Percentiles rank a stretch among this genome's conserved stretches.
Evolutionary conservation across 2,329 filamentous ascomycete genomes (phyloP).

Genomic region (Aureobasidium sp.): DNA sequence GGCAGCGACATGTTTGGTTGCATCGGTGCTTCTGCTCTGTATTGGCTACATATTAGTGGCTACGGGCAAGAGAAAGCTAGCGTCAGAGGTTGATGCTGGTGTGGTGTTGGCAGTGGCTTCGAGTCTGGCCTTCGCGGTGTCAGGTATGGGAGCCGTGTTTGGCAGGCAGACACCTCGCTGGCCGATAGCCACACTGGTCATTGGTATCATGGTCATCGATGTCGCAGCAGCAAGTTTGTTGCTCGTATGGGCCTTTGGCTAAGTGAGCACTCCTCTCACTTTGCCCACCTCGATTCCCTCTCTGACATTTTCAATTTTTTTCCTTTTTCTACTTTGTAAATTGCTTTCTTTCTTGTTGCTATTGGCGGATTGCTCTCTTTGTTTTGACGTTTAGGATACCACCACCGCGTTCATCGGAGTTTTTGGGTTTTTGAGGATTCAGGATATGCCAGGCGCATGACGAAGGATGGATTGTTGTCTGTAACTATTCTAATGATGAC

Average conservation of each 20-base stretch:
- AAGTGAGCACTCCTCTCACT: neutral
- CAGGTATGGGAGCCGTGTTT: constrained; percentile 54
- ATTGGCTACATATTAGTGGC: constrained; percentile 59
- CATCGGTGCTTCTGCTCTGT: constrained; percentile 56
- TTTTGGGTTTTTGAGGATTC: neutral
- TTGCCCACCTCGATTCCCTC: neutral
- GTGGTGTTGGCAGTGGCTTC: constrained; percentile 63
- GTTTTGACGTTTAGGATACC: constrained; percentile 5
- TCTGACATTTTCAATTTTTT: neutral
- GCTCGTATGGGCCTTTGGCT: constrained; percentile 41
- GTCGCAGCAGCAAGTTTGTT: constrained; percentile 47
- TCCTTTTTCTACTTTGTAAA: neutral
- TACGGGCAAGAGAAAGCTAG: constrained; percentile 61
- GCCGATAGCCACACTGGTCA: constrained; percentile 40
- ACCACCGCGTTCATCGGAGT: neutral
- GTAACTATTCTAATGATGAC: neutral
- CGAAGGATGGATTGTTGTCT: neutral
- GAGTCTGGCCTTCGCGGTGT: constrained; percentile 57
- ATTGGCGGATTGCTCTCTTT: neutral
- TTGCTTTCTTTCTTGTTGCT: neutral
- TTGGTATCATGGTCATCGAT: constrained; percentile 38
- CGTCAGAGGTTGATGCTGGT: constrained; percentile 66
- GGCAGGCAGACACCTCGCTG: constrained; percentile 44
- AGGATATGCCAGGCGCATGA: neutral
- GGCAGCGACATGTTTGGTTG: constrained; percentile 48